Conservation (phyloP, 768 basidiomycete species). For the Tylopilus rubrobrunneus region DNA sequence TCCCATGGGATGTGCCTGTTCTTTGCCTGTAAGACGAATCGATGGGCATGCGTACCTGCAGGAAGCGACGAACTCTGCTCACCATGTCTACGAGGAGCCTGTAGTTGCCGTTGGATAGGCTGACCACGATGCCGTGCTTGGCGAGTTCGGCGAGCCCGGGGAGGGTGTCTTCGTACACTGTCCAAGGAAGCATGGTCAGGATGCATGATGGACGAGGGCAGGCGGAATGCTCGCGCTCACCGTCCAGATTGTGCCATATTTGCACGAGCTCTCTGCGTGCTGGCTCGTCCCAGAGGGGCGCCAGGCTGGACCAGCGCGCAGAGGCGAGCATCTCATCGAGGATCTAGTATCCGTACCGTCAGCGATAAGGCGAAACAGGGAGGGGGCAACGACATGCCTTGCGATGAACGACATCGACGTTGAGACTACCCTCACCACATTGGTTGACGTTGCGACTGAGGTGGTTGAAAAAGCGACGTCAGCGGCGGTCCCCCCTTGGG, state of each 20-base stretch:
- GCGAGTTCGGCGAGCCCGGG: constrained; percentile 49
- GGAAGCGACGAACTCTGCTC: not conserved
- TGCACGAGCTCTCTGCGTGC: constrained; percentile 44
- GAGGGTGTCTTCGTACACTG: constrained; percentile 57
- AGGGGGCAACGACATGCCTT: constrained; percentile 33
- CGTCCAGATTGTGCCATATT: constrained; percentile 59
- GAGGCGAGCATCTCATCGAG: constrained; percentile 51
- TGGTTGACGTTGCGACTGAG: constrained; percentile 40
- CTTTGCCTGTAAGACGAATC: constrained; percentile 44
- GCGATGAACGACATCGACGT: constrained; percentile 55
- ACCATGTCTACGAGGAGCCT: constrained; percentile 61
- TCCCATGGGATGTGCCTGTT: constrained; percentile 63
- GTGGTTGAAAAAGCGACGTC: too few relatives aligned
- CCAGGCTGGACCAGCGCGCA: constrained; percentile 50
- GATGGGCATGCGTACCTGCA: too few relatives aligned
- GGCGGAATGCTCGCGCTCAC: constrained; percentile 25
- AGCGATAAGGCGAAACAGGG: too few relatives aligned
- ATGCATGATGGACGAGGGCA: not conserved
- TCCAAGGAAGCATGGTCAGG: not conserved
- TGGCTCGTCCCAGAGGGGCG: constrained; percentile 38
- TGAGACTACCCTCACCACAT: constrained; percentile 45
- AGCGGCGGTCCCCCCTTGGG: not conserved
- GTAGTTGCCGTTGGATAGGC: constrained; percentile 64
- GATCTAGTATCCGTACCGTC: constrained; percentile 37
- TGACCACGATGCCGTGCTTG: constrained; percentile 45